phyloP scores from a whole-genome alignment of 768 basidiomycete species.

The Lentinus brumalis region DNA sequence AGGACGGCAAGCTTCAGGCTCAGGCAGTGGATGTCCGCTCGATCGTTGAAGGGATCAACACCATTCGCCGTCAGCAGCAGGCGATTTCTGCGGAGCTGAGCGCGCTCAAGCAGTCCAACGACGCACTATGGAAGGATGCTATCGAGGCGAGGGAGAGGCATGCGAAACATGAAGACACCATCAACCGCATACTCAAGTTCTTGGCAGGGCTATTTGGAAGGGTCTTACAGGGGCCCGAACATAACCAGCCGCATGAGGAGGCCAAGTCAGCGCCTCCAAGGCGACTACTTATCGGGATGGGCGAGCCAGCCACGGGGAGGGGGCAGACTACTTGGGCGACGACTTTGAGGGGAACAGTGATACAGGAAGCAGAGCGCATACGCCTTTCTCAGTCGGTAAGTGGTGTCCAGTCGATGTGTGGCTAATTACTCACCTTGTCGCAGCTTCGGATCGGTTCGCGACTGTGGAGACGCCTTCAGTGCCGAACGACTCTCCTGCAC shows the following conservation, averaged over 20 bases:
- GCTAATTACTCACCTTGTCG: not conserved
- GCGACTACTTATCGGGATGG: constrained; percentile 68
- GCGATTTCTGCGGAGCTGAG: constrained; percentile 86
- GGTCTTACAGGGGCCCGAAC: constrained; percentile 34
- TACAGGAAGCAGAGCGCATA: constrained; percentile 3
- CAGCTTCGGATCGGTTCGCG: constrained; percentile 41
- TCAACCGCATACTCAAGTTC: constrained; percentile 94
- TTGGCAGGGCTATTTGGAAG: constrained; percentile 88
- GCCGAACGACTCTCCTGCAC: constrained; percentile 30
- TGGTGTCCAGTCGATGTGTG: not conserved
- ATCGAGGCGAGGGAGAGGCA: constrained; percentile 74
- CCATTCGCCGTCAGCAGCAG: constrained; percentile 90
- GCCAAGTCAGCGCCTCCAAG: constrained; percentile 49
- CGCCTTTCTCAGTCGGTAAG: constrained; percentile 20
- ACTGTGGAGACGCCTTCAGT: constrained; percentile 50
- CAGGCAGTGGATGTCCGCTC: constrained; percentile 76
- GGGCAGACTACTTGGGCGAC: constrained; percentile 35
- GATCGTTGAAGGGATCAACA: constrained; percentile 78
- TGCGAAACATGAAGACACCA: constrained; percentile 94
- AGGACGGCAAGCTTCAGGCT: constrained; percentile 30
- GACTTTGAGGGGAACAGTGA: constrained; percentile 41
- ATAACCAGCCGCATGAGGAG: constrained; percentile 32
- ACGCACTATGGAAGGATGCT: constrained; percentile 90
- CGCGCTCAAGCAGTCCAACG: constrained; percentile 85
- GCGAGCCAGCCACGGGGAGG: constrained; percentile 38